These are phyloP conservation scores for Rhynchospora pubera DNA, from an alignment of 176 grass and related monocot species.

Conservation along the genomic window DNA sequence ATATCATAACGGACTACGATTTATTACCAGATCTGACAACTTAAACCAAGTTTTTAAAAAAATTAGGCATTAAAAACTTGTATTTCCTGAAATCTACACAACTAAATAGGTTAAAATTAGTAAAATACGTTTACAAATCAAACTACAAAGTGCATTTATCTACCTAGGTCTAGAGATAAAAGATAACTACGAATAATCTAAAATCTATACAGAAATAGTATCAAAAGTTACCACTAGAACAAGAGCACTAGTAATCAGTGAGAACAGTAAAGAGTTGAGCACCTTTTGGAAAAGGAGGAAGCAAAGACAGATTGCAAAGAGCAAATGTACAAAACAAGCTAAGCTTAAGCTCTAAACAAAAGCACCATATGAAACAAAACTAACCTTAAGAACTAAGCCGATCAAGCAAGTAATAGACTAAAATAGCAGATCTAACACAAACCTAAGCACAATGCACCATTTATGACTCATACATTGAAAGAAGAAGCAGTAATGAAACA, in stretches of 20 bases:
- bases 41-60: background rate
- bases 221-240: no score
- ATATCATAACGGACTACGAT: background rate
- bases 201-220: background rate
- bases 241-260: background rate
- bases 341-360: background rate
- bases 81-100: background rate
- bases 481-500: background rate
- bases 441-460: background rate
- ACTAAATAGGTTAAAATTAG: background rate
- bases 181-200: background rate
- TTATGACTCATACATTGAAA: background rate
- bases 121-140: background rate
- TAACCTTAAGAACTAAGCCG: background rate
- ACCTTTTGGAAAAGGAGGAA: background rate
- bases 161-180: background rate
- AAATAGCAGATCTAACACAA: background rate
- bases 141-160: background rate
- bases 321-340: background rate
- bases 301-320: background rate
- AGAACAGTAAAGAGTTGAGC: background rate
- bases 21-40: background rate
- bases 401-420: background rate
- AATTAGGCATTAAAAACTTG: background rate
- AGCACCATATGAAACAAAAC: background rate